Evolutionary conservation across 345 rosid genomes (phyloP), one percentile per base, ranked within the genome.

Genomic region (Microcos paniculata): DNA sequence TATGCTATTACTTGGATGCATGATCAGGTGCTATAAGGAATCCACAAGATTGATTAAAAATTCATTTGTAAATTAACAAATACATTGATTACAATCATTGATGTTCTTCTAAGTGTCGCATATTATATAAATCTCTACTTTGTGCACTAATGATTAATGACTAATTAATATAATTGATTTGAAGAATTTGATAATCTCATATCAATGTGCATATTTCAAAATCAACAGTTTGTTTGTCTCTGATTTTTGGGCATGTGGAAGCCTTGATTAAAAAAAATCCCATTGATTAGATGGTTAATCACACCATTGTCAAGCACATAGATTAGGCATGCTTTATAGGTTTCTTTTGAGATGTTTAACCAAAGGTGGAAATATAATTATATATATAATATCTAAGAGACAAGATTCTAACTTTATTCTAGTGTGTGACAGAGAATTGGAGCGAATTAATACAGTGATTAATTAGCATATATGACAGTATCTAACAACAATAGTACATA

Each of bases 401-500:
- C 40, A 35, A 35, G 73, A 68, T 40, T 59, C 28, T 46, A 23
- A 35, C 67, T 77, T 40, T 70, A 30, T 46, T 51, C 26, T 58
- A 42, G 15, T 71, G 80, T 71, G 35, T 19, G 42, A n/a, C 24
- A 51, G 52, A 51, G 52, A 52, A 33, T n/a, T 55, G 63, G 31
- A 53, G 62, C 73, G 46, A 46, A 48, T 51, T 21, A 55, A 43
- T 45, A 43, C 14, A 53, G 31, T 30, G 43, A 6, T 46, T 58
- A 58, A n/a, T n/a, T n/a, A n/a, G n/a, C n/a, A 28, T 13, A 56
- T 56, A n/a, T 8, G 6, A 11, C 3, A 26, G 3, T 51, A 18
- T n/a, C 43, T 70, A 24, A 31, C 31, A 53, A 52, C n/a, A 28
- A 28, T 4, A 65, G 14, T 46, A 8, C 8, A 45, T 66, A 14